Evolutionary conservation across 202 grass and related monocot species (phyloP), one percentile per base, ranked within the genome.

Genomic region (Hordeum pubiflorum): DNA sequence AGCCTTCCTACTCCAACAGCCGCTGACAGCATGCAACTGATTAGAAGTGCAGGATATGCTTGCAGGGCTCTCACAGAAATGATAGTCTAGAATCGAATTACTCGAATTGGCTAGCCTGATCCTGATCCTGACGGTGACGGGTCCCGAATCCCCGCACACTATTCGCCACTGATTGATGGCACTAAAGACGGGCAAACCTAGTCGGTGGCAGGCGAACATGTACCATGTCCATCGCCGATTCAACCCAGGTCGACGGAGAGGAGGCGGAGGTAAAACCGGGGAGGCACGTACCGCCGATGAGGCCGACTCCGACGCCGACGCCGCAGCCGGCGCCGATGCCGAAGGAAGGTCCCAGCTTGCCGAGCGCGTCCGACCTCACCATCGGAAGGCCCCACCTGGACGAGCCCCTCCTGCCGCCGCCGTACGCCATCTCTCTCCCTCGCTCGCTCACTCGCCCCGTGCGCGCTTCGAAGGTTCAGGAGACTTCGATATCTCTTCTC

Each of bases 241-340:
- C 44, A 63, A 24, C 60, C 39, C 15, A 17, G 12, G 62, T 21
- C 21, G 10, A 32, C 9, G 9, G 15, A 7, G 55, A 41, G 4
- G 21, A 34, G 11, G 8, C 32, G 13, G 61, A 27, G 10, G 10
- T 31, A 34, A 31, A 20, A 7, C 12, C 40, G 63, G 22, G 0
- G 5, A 46, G 26, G 2, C 8, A 63, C 81, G 44, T 37, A 98
- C 95, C 95, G 76, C 95, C 92, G 84, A 98, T 31, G 56, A 98
- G 74, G 66, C 95, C 92, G 57, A 95, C 13, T 10, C 90, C 74
- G 21, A 98, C 75, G 71, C 95, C 95, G 54, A 92, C 76, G 38
- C 95, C 92, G 29, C 95, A 98, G 48, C 92, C 92, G 58, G 87
- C 88, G 76, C 95, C 92, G 79, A 82, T 86, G 71, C 95, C 92